Evolutionary conservation across 345 rosid species (phyloP).

Genomic region (Luvunga scandens): DNA sequence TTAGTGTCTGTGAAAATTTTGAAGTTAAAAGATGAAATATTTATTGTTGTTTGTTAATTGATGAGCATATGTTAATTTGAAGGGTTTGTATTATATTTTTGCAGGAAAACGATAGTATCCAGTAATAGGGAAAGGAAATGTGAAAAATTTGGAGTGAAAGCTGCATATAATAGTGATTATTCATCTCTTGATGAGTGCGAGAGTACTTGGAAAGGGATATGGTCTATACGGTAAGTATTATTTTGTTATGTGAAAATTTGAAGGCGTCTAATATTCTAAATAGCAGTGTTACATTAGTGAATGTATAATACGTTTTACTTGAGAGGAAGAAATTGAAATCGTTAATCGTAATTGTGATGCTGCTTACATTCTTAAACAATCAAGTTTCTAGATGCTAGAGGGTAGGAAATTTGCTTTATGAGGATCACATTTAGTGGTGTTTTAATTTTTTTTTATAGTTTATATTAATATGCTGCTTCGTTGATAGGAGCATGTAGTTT

Average conservation of each 20-base stretch:
- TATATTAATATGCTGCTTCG: neutral
- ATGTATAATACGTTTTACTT: neutral
- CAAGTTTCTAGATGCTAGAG: neutral
- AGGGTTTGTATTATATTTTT: neutral
- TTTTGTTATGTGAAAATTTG: neutral
- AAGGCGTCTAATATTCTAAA: neutral
- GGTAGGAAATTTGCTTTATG: neutral
- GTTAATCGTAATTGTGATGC: neutral
- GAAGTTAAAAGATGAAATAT: neutral
- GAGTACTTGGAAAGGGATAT: conserved; percentile 15
- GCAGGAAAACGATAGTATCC: conserved; percentile 8
- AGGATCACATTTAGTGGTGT: neutral
- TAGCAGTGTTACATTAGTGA: neutral
- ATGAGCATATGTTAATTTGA: neutral
- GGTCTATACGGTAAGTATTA: conserved; percentile 15
- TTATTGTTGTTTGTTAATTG: neutral
- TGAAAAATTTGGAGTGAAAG: neutral
- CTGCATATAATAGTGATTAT: neutral
- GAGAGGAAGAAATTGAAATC: neutral
- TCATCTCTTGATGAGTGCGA: conserved; percentile 6
- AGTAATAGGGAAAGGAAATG: neutral
- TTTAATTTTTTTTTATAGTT: neutral
- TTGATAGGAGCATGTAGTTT: neutral
- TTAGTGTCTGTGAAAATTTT: neutral
- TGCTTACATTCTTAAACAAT: neutral